Percentiles rank a stretch among this genome's conserved stretches.
These are phyloP conservation scores for Yamadazyma triangularis DNA, from an alignment of 1,139 yeast species.

Conservation along the genomic window DNA sequence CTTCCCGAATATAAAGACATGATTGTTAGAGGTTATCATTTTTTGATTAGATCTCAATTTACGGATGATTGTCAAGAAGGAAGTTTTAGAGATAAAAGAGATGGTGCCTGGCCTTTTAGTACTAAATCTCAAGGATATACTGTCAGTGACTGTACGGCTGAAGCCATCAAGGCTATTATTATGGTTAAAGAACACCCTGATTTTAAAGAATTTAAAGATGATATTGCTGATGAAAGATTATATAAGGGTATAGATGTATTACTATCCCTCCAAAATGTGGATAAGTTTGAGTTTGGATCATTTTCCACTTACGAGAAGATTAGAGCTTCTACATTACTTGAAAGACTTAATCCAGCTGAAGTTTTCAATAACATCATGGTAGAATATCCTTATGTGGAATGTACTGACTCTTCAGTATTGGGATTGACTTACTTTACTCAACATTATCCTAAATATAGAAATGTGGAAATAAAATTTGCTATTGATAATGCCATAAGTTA, in stretches of 20 bases:
- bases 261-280: conserved; percentile 69
- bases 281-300: conserved; percentile 79
- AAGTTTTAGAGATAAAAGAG: conserved; percentile 75
- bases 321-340: conserved; percentile 74
- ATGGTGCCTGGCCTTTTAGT: conserved; percentile 97
- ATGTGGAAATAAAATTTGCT: conserved; percentile 59
- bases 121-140: conserved; percentile 95
- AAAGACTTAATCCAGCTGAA: conserved; percentile 88
- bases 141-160: conserved; percentile 97
- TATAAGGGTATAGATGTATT: conserved; percentile 61
- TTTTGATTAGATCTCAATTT: conserved; percentile 79
- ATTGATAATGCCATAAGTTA: conserved; percentile 71
- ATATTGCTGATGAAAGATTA: conserved; percentile 51
- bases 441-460: conserved; percentile 58
- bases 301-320: conserved; percentile 89
- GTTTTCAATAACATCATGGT: conserved; percentile 98
- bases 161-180: conserved; percentile 86
- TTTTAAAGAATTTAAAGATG: conserved; percentile 34
- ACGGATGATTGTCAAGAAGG: conserved; percentile 75
- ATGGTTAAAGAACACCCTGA: conserved; percentile 75
- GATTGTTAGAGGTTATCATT: conserved; percentile 61
- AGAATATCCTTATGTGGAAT: conserved; percentile 96
- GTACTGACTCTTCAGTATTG: conserved; percentile 91
- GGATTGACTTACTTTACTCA: conserved; percentile 80
- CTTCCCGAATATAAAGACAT: conserved; percentile 60